Base-by-base conservation (phyloP, 495 filamentous ascomycete species). In the Talaromyces adpressus region DNA sequence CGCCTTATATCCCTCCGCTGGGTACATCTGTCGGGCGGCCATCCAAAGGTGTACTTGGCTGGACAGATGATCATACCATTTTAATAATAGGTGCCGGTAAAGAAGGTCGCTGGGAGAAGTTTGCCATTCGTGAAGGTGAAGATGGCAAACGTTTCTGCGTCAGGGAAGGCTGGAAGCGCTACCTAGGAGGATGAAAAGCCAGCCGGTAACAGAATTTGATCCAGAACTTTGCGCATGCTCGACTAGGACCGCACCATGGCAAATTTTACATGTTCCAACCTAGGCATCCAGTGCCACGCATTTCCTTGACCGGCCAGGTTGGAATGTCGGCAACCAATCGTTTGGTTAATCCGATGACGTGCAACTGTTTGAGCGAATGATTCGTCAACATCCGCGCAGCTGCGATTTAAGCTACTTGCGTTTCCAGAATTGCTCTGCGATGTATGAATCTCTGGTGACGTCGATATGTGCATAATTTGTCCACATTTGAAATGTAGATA, bases 91-190 rank as follows among this genome's bases (percentile, higher is more conserved):
- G 92, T n/a, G 89, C 91, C 5, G 92, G 92, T 0, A 79, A 82
- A 64, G 90, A 94, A 66, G 87, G 86, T 6, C 80, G 89, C 23
- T 96, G 92, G 92, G 91, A 96, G 78, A 91, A 85, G 64, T 96
- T 93, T 63, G 77, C 85, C 11, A 72, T 95, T 27, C 80, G 76
- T 23, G 82, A 89, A 59, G 82, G 78, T 0, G 81, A 84, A 49
- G 87, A 88, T 57, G 88, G 88, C 11, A 84, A 80, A 65, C 77
- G 84, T 52, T 75, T 79, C 53, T 80, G 87, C 65, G 69, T 85
- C 4, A 81, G 89, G 68, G 87, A 89, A 62, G 91, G 91, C 4
- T 96, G 91, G 91, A 92, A 89, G 75, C 78, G 85, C 71, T 96
- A 93, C 76, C 75, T 94, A 53, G 83, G 83, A 61, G 72, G 73